These are phyloP conservation scores for Ustilago sp. DNA, from an alignment of 1,284 basidiomycete species.

Conservation along the genomic window DNA sequence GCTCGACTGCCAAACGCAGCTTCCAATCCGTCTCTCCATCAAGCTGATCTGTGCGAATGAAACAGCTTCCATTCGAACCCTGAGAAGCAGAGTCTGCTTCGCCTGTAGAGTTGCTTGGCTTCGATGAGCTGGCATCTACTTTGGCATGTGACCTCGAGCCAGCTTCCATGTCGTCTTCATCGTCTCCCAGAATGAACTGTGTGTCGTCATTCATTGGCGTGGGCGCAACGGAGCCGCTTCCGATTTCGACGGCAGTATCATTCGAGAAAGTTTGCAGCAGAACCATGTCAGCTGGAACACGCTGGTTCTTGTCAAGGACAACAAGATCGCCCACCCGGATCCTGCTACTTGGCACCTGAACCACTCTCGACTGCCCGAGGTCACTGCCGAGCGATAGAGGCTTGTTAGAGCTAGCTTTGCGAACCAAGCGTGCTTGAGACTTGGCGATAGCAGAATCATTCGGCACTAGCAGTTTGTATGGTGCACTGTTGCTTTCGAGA, in stretches of 20 bases:
- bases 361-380: conserved; percentile 39
- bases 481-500: conserved; percentile 91
- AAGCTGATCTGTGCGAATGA: conserved; percentile 96
- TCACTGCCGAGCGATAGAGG: conserved; percentile 36
- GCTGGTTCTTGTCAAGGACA: conserved; percentile 92
- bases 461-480: conserved; percentile 82
- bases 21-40: conserved; percentile 99
- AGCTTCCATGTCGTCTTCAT: conserved; percentile 37
- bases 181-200: conserved; percentile 56
- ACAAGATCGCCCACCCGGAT: conserved; percentile 93
- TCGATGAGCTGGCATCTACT: conserved; percentile 2
- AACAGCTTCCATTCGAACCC: conserved; percentile 91
- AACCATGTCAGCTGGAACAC: conserved; percentile 94
- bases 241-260: conserved; percentile 44
- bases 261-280: conserved; percentile 80
- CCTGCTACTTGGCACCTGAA: conserved; percentile 79
- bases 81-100: conserved; percentile 12
- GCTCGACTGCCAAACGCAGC: conserved; percentile 85
- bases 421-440: conserved; percentile 27
- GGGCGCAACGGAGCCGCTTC: conserved; percentile 15
- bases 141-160: conserved; percentile 4
- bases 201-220: conserved; percentile 21
- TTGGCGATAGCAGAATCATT: conserved; percentile 45
- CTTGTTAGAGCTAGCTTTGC: conserved; percentile 31
- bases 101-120: background rate